Conservation (phyloP, 1,284 basidiomycete genomes). For the Neolentinus lepideus region DNA sequence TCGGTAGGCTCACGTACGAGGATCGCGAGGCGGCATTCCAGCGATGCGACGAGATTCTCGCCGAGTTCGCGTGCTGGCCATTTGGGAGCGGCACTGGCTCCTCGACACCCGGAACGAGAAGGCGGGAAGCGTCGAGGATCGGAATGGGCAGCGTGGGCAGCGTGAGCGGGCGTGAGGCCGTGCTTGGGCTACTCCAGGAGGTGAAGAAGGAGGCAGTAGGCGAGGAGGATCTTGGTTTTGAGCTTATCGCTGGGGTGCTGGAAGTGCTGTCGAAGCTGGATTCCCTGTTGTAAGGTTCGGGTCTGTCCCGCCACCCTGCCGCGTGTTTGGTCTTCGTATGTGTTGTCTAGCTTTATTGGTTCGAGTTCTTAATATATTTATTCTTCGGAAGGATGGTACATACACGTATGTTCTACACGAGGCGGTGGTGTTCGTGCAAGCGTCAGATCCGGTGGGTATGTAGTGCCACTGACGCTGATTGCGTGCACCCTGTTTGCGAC, state of each 20-base stretch:
- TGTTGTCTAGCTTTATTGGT: neutral
- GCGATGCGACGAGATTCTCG: constrained; percentile 86
- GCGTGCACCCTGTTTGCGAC: too few species aligned
- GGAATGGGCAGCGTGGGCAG: constrained; percentile 42
- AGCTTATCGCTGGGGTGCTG: constrained; percentile 84
- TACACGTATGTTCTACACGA: neutral
- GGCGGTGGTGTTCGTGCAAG: too few species aligned
- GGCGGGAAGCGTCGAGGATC: constrained; percentile 39
- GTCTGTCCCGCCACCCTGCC: neutral
- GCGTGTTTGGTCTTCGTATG: neutral
- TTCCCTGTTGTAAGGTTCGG: constrained; percentile 50
- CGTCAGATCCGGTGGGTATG: too few species aligned
- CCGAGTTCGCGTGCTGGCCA: constrained; percentile 87
- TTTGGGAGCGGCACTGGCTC: constrained; percentile 46
- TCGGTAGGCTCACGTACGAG: constrained; percentile 82
- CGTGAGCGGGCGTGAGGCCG: constrained; percentile 55
- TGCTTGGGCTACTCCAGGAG: constrained; percentile 75
- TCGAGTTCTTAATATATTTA: neutral
- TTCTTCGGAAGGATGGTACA: neutral
- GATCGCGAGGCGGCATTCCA: constrained; percentile 87
- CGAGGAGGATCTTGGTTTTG: constrained; percentile 71
- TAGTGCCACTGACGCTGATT: too few species aligned
- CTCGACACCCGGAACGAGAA: constrained; percentile 16
- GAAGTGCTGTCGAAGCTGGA: constrained; percentile 88
- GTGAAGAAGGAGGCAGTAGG: constrained; percentile 65